Evolutionary conservation across 1,139 yeast genomes (phyloP), one percentile per base, ranked within the genome.

Genomic region (Waltiozyma solani): DNA sequence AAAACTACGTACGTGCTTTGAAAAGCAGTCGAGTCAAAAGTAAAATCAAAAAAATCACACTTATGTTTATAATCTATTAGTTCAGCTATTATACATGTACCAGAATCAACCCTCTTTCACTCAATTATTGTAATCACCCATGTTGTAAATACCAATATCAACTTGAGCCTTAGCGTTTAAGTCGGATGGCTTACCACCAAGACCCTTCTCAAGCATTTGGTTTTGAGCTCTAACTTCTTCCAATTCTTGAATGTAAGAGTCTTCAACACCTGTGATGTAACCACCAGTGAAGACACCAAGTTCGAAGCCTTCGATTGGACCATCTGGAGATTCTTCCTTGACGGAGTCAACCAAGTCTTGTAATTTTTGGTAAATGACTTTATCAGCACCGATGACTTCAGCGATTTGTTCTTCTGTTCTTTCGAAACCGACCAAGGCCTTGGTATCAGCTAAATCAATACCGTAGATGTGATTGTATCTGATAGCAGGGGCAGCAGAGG

Each of bases 271-370:
- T 15, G 98, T 91, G 46, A 91, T 77, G 59, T 91, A 91, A 48
- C 78, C 63, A 38, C 98, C 98, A 15, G 95, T 91, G 61, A 91
- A 91, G n/a, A 91, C 98, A 58, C 98, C 98, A 38, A 85, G 91
- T 64, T 91, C 98, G 55, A 87, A 91, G 24, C 72, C 67, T 30
- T 67, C 62, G 44, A 82, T 66, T n/a, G 51, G 54, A 34, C 64
- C 60, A 9, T 19, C 24, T n/a, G 22, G 22, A 15, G 63, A 53
- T 29, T 62, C 57, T 10, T 55, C 56, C 22, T 71, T 72, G n/a
- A 96, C 89, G 53, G 96, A 86, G 31, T 72, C 84, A 33, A 85
- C 62, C 54, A 91, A 71, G 56, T 91, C 97, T 36, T 80, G 73
- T 46, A 91, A 67, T 35, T 79, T 75, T 66, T 93, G 98, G 63